These are phyloP conservation scores for Allomyces macrogynus DNA, from an alignment of 192 early-diverging fungal genomes.

Conservation along the genomic window DNA sequence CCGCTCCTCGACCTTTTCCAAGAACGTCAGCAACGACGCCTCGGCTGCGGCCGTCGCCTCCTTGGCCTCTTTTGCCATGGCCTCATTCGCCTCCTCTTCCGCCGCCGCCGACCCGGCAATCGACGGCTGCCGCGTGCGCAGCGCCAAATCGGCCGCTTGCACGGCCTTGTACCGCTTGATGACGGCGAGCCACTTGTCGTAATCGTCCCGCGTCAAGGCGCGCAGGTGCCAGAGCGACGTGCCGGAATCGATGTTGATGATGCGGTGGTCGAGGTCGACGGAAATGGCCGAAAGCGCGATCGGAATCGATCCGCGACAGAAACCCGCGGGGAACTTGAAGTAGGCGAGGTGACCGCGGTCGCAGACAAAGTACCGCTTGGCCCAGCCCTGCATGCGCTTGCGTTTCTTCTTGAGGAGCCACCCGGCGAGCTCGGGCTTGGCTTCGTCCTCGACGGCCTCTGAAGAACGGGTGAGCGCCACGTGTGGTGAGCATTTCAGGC, in stretches of 20 bases:
- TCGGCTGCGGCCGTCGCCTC: not conserved
- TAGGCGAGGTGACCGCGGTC: slow-evolving; percentile 62
- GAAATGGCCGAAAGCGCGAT: slow-evolving; percentile 38
- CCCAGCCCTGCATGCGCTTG: slow-evolving; percentile 64
- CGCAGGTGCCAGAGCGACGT: slow-evolving; percentile 68
- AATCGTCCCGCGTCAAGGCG: slow-evolving; percentile 42
- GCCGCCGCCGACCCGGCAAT: not conserved
- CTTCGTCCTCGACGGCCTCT: not conserved
- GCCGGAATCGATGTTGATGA: slow-evolving; percentile 76
- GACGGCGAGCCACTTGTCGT: slow-evolving; percentile 43
- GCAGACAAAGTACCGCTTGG: slow-evolving; percentile 70
- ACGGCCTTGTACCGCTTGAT: slow-evolving; percentile 8
- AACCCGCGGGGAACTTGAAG: slow-evolving; percentile 44
- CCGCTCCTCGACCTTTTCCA: not conserved
- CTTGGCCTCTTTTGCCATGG: not conserved
- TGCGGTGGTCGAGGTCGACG: slow-evolving; percentile 32
- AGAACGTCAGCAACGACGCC: not conserved
- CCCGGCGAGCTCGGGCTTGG: slow-evolving; percentile 10
- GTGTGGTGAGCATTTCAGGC: too few relatives aligned
- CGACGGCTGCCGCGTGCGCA: not conserved
- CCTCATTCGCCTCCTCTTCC: slow-evolving; percentile 1
- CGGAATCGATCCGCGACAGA: slow-evolving; percentile 43
- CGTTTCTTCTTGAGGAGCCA: slow-evolving; percentile 60
- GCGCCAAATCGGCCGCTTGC: slow-evolving; percentile 1
- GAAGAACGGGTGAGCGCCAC: too few relatives aligned